Evolutionary conservation across 1,139 yeast genomes (phyloP).

Genomic region (Pichia sp.): DNA sequence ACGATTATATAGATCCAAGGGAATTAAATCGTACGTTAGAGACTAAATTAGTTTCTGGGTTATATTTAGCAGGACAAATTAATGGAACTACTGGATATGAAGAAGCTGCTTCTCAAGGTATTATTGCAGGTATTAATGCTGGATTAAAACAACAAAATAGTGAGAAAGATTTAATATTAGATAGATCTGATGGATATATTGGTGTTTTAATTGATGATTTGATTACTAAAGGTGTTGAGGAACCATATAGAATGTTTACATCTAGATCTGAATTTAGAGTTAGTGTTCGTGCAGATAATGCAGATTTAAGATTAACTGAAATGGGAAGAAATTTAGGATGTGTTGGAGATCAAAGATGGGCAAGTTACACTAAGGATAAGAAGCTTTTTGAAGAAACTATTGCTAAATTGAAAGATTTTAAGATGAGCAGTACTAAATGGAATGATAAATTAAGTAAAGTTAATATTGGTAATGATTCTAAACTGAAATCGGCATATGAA

Average conservation of each 20-base stretch:
- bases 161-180: conserved; percentile 45
- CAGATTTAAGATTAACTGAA: conserved; percentile 75
- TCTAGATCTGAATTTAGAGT: conserved; percentile 91
- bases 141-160: conserved; percentile 44
- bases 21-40: conserved; percentile 75
- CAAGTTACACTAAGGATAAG: conserved; percentile 41
- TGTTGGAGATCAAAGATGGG: conserved; percentile 57
- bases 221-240: conserved; percentile 92
- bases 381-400: conserved; percentile 41
- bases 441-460: conserved; percentile 31
- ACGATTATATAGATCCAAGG: conserved; percentile 92
- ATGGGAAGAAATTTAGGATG: conserved; percentile 64
- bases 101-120: conserved; percentile 97
- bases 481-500: conserved; percentile 49
- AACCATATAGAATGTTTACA: conserved; percentile 97
- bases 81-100: conserved; percentile 99
- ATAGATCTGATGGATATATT: conserved; percentile 78
- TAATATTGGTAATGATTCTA: conserved; percentile 35
- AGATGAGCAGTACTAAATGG: conserved; percentile 61
- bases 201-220: conserved; percentile 94
- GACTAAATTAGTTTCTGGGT: conserved; percentile 71
- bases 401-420: conserved; percentile 40
- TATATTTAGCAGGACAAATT: conserved; percentile 92
- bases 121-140: conserved; percentile 93
- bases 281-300: conserved; percentile 88